Conservation (phyloP, 2,329 filamentous ascomycete genomes). For the Cercospora janseana region DNA sequence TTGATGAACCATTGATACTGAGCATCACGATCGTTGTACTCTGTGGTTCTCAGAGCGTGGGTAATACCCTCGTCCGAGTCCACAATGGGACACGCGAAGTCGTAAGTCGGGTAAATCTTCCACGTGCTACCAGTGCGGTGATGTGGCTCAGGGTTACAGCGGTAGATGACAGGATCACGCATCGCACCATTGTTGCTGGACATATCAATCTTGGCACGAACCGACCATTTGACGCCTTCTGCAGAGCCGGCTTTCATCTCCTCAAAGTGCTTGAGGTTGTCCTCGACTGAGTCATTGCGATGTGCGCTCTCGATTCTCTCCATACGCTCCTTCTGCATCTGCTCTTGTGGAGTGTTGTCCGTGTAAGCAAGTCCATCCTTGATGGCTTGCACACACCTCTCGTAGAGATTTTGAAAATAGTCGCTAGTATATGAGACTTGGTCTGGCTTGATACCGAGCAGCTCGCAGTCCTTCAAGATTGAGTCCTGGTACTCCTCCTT, state of each 20-base stretch:
- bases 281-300: constrained; percentile 74
- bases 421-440: constrained; percentile 86
- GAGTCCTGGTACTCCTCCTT: constrained; percentile 94
- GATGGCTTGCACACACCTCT: constrained; percentile 80
- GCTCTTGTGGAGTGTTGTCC: constrained; percentile 88
- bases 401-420: constrained; percentile 90
- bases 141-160: constrained; percentile 74
- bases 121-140: constrained; percentile 76
- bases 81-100: constrained; percentile 79
- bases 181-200: constrained; percentile 94
- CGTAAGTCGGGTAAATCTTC: constrained; percentile 87
- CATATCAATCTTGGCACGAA: constrained; percentile 88
- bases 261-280: constrained; percentile 81
- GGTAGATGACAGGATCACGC: constrained; percentile 95
- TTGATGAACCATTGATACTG: constrained; percentile 86
- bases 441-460: constrained; percentile 91
- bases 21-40: constrained; percentile 83
- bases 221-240: constrained; percentile 81
- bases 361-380: constrained; percentile 86
- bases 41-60: constrained; percentile 77
- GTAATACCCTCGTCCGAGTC: constrained; percentile 80
- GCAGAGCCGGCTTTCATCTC: constrained; percentile 87
- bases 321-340: constrained; percentile 81
- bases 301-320: constrained; percentile 78
- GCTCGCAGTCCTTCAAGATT: constrained; percentile 83